Evolutionary conservation across 2,329 filamentous ascomycete species (phyloP), one percentile per base, ranked within the genome.

Genomic region (Paecilomyces dactylethromorphus): DNA sequence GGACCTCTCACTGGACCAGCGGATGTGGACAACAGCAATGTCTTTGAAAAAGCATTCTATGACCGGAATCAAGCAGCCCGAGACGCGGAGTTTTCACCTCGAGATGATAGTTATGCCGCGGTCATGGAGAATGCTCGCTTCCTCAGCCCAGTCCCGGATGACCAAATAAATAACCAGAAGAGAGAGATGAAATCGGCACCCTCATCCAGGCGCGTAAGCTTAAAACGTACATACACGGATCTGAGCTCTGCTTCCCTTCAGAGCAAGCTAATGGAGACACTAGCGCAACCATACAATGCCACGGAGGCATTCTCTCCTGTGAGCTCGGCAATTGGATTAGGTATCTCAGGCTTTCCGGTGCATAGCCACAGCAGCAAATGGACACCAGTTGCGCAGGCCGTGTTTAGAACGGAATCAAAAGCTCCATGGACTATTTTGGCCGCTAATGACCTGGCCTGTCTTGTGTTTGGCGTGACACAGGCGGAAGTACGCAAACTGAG

Each of bases 401-500:
- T 99, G 59, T 99, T 99, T 72, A 95, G 93, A 7, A 99, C 94
- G n/a, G 91, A 96, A 74, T 84, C 90, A 13, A 87, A 89, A 63
- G 84, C 91, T 8, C 94, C 93, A 2, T 99, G 92, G 90, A 99
- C 93, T 0, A 97, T 99, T 60, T 84, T 97, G 56, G 91, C 94
- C 2, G 94, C 94, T 55, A 99, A 99, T 71, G 94, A 99, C 71
- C 81, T 99, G 54, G 94, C 94, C 18, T 99, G 94, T 74, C 81
- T 99, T 51, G 88, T 97, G n/a, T 99, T 97, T 76, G 94, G 94
- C n/a, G 91, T 99, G 10, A 96, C 92, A n/a, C 91, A 91, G 69
- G 90, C 91, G 3, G 94, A 99, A 74, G 90, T 99, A 24, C 87
- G 92, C 58, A 97, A 92, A 71, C 87, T 97, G 80, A 93, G 94